A percentile compares a stretch with the other conserved stretches of the same genome.
These are phyloP conservation scores for Trichomonas tenax DNA, from an alignment of 208 protist genomes.

Conservation along the genomic window DNA sequence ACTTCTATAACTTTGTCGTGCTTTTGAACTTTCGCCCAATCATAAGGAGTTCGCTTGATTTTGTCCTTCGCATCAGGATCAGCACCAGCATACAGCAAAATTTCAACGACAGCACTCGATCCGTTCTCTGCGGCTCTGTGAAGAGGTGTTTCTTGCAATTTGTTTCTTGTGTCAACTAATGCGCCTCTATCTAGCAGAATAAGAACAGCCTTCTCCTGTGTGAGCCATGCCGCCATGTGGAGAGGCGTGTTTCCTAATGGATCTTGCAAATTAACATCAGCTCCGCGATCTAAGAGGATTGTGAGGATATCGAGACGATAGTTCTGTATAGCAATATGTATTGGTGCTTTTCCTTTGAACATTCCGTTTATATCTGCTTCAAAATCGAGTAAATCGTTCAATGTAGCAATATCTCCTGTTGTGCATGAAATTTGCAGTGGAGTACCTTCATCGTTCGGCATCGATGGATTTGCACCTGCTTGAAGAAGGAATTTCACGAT, in stretches of 20 bases:
- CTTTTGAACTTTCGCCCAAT: neutral
- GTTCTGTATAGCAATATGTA: neutral
- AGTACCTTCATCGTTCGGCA: neutral
- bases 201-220: neutral
- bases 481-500: neutral
- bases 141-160: neutral
- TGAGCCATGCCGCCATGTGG: neutral
- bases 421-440: neutral
- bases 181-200: neutral
- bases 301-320: conserved; percentile 5
- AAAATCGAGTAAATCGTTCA: neutral
- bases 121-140: neutral
- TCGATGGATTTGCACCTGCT: neutral
- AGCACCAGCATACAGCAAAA: neutral
- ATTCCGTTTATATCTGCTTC: neutral
- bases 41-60: neutral
- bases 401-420: neutral
- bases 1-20: neutral
- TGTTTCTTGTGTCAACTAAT: neutral
- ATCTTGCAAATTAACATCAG: neutral
- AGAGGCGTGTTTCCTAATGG: neutral
- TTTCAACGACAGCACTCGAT: neutral
- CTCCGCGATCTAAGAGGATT: neutral
- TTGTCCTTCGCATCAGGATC: neutral
- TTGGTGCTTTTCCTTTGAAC: neutral